Base-by-base conservation (phyloP, 805 yeast species). In the Candida vaughaniae region DNA sequence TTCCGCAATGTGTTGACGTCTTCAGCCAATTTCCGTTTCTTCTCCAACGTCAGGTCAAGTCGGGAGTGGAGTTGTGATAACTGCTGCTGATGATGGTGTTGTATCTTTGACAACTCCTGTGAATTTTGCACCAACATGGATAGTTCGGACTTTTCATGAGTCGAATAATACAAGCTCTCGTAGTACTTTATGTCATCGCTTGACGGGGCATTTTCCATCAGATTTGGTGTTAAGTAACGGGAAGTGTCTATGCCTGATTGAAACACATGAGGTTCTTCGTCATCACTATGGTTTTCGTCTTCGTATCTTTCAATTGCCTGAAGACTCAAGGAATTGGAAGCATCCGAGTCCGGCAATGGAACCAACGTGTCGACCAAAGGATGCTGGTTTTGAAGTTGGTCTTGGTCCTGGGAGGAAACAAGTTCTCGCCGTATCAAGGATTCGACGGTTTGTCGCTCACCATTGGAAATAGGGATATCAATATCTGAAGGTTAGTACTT, bases 1-100 rank as follows among this genome's bases (percentile, higher is more conserved):
- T 71, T 65, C 16, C 87, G 55, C 16, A 57, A 58, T 9, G 35
- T 43, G 31, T 71, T 66, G 11, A 77, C 38, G 4, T 69, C 75
- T 5, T 72, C 73, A 6, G 76, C 57, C 30, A 55, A 59, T 33
- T 54, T 56, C 29, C 73, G 51, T 47, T 79, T 77, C 31, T 55
- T 56, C 2, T 48, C 40, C 2, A 71, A 46, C 17, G 56, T 56
- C 1, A 29, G 23, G 9, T 34, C 18, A 22, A 53, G 49, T 1
- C 45, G 48, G 11, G 51, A 51, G 3, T 68, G 39, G 11, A 55
- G 26, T 9, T 46, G 55, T 10, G 57, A 55, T 16, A 60, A 46
- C 11, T 55, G 35, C 16, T 54, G 36, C 44, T 51, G 25, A 61
- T 52, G 38, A 44, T 54, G 44, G 55, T 71, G 36, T 60, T 69